Evolutionary conservation across 1,284 basidiomycete species (phyloP).

Genomic region (Rugiboletus extremiorientalis): DNA sequence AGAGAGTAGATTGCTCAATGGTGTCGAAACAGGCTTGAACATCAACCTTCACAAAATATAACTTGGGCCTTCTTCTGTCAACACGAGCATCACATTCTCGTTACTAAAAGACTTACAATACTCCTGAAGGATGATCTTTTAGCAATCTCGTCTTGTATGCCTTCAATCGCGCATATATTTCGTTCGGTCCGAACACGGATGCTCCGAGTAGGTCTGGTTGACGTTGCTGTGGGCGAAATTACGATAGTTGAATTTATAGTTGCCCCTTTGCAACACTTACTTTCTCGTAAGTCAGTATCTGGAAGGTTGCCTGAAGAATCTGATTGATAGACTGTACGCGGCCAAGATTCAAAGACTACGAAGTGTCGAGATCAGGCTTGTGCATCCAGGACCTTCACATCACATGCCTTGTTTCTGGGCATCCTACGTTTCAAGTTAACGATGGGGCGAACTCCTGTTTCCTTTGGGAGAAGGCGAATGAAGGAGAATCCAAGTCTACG

Average conservation of each 20-base stretch:
- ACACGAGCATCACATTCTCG: neutral
- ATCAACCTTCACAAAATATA: constrained; percentile 97
- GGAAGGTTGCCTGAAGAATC: constrained; percentile 79
- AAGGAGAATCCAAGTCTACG: constrained; percentile 81
- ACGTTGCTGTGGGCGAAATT: constrained; percentile 47
- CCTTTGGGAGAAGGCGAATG: constrained; percentile 91
- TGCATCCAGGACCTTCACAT: neutral
- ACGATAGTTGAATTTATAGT: neutral
- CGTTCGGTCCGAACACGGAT: constrained; percentile 81
- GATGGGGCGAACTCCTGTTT: constrained; percentile 91
- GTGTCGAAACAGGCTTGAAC: constrained; percentile 96
- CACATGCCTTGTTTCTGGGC: constrained; percentile 31
- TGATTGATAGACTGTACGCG: constrained; percentile 77
- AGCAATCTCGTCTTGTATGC: constrained; percentile 62
- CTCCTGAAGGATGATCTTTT: constrained; percentile 39
- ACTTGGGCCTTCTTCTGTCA: constrained; percentile 58
- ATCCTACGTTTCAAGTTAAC: constrained; percentile 82
- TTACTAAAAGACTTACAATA: constrained; percentile 46
- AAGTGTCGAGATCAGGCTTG: neutral
- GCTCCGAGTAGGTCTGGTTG: constrained; percentile 69
- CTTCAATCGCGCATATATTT: constrained; percentile 76
- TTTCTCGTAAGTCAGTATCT: constrained; percentile 86
- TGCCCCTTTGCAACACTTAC: constrained; percentile 37
- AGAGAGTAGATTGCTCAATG: constrained; percentile 86
- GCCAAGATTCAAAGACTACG: constrained; percentile 28